Conservation (phyloP, 805 yeast species). For the Pichia phayaonensis region DNA sequence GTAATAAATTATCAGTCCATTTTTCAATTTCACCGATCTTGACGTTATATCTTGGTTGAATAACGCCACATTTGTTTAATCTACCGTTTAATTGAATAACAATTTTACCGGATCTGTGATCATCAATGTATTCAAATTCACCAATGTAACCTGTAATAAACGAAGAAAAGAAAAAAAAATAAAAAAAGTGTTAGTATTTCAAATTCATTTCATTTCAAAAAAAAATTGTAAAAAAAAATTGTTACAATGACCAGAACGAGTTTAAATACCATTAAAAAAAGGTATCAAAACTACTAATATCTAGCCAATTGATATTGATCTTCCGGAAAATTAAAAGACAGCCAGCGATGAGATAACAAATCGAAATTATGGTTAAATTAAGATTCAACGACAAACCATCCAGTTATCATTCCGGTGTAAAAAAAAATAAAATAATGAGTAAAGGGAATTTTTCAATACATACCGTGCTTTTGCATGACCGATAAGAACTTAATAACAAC, state of each 20-base stretch:
- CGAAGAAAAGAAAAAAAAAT: background rate
- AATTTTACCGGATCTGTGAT: constrained; percentile 98
- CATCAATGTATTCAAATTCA: constrained; percentile 97
- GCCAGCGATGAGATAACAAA: constrained; percentile 60
- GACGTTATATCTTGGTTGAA: constrained; percentile 97
- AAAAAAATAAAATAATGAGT: background rate
- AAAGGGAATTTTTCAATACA: constrained; percentile 25
- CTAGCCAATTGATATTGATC: constrained; percentile 31
- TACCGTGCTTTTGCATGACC: constrained; percentile 97
- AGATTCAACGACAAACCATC: constrained; percentile 75
- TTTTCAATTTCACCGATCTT: constrained; percentile 93
- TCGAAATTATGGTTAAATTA: constrained; percentile 17
- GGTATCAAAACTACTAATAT: constrained; percentile 2
- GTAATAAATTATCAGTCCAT: constrained; percentile 97
- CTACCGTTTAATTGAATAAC: constrained; percentile 97
- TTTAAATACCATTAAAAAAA: background rate
- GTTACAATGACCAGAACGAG: constrained; percentile 2
- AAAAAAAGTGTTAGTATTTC: constrained; percentile 1
- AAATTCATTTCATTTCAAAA: background rate
- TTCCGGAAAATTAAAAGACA: constrained; percentile 98
- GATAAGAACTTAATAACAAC: constrained; percentile 94
- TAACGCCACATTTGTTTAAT: constrained; percentile 98
- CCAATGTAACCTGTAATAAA: constrained; percentile 72
- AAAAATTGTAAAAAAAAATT: background rate
- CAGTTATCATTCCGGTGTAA: constrained; percentile 93